A percentile compares a stretch with the other conserved stretches of the same genome.
Evolutionary conservation across 768 basidiomycete genomes (phyloP).

Genomic region (Gymnopilus dilepis): DNA sequence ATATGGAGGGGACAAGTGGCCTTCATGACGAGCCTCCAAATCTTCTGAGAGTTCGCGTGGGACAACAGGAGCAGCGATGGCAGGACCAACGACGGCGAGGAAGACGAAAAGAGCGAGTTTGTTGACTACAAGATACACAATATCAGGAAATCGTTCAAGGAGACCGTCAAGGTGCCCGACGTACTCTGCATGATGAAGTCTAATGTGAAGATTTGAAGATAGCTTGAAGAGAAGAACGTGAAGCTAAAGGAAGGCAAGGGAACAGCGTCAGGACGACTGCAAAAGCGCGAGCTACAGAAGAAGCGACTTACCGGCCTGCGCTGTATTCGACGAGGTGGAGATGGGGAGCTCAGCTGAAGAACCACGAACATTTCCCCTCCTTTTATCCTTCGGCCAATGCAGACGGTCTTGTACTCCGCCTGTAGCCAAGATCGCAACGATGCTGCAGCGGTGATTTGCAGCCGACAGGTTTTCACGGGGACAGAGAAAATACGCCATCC

Average conservation of each 20-base stretch:
- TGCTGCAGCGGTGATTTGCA: no score
- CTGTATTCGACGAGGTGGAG: neutral
- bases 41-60: neutral
- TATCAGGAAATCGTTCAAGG: neutral
- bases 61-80: neutral
- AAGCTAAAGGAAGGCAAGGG: neutral
- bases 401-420: no score
- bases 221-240: neutral
- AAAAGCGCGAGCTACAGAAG: no score
- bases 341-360: constrained; percentile 4
- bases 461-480: no score
- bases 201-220: neutral
- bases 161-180: neutral
- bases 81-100: neutral
- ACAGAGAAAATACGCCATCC: neutral
- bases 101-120: neutral
- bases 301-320: constrained; percentile 1
- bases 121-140: neutral
- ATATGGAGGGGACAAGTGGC: no score
- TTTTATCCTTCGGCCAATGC: neutral
- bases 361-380: neutral
- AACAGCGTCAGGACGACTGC: neutral
- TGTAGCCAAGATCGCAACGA: no score
- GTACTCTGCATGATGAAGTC: constrained; percentile 1
- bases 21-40: neutral